A percentile compares a stretch with the other conserved stretches of the same genome.
These are phyloP conservation scores for Vachellia pachyceras DNA, from an alignment of 306 rosid species.

Conservation along the genomic window DNA sequence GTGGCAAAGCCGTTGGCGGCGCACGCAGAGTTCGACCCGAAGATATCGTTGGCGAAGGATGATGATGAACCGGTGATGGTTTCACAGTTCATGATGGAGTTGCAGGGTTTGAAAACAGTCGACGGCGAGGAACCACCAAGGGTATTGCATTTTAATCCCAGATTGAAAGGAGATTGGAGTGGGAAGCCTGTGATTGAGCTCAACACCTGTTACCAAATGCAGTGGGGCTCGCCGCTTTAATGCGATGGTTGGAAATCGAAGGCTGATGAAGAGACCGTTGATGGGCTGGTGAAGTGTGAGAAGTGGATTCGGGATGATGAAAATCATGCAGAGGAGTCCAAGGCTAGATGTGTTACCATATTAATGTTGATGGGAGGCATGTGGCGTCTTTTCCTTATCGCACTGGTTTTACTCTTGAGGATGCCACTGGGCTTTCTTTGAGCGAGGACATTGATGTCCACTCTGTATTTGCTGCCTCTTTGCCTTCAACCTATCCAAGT, in stretches of 20 bases:
- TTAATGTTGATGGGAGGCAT: slow-evolving; percentile 94
- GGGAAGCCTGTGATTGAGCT: slow-evolving; percentile 85
- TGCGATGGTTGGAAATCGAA: slow-evolving; percentile 94
- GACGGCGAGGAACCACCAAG: slow-evolving; percentile 95
- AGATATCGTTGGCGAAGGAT: slow-evolving; percentile 46
- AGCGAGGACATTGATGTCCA: slow-evolving; percentile 75
- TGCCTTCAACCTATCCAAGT: slow-evolving; percentile 88
- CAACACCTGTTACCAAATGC: slow-evolving; percentile 94
- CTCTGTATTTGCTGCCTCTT: slow-evolving; percentile 81
- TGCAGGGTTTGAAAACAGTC: slow-evolving; percentile 82
- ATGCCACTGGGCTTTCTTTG: slow-evolving; percentile 84
- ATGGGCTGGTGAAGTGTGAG: slow-evolving; percentile 92
- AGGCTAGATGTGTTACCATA: slow-evolving; percentile 87
- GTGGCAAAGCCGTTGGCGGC: slow-evolving; percentile 74
- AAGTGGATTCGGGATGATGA: slow-evolving; percentile 86
- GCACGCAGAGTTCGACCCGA: slow-evolving; percentile 47
- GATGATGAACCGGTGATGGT: slow-evolving; percentile 55
- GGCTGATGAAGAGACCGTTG: slow-evolving; percentile 94
- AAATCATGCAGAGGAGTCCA: slow-evolving; percentile 58
- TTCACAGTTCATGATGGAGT: slow-evolving; percentile 77
- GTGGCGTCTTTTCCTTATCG: slow-evolving; percentile 90
- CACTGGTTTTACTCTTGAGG: slow-evolving; percentile 91
- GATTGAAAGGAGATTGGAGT: slow-evolving; percentile 95
- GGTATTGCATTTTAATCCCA: slow-evolving; percentile 88
- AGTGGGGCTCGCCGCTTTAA: slow-evolving; percentile 83